Evolutionary conservation across 495 filamentous ascomycete species (phyloP).

Genomic region (Penicillium ucsense): DNA sequence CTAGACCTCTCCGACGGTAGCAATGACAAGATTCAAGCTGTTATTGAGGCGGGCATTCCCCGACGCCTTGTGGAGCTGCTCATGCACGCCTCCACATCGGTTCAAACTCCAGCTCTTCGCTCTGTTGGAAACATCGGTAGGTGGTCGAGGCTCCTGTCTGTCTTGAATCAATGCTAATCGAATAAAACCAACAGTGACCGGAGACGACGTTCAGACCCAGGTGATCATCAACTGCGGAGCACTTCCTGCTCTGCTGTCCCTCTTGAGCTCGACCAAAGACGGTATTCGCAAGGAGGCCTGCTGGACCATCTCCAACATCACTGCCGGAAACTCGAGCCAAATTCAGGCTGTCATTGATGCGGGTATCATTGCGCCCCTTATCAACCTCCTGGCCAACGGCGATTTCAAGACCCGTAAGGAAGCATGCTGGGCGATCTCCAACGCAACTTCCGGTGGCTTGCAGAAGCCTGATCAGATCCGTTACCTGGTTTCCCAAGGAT

Average conservation of each 20-base stretch:
- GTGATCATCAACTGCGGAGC: slow-evolving; percentile 99
- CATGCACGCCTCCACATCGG: slow-evolving; percentile 98
- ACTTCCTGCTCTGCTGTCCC: slow-evolving; percentile 79
- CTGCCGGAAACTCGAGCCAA: slow-evolving; percentile 93
- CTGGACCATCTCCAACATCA: slow-evolving; percentile 99
- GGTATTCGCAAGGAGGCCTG: slow-evolving; percentile 99
- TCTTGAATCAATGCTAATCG: background rate
- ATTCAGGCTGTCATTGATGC: slow-evolving; percentile 97
- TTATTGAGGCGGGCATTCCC: slow-evolving; percentile 96
- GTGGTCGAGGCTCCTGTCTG: background rate
- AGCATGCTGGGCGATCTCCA: slow-evolving; percentile 99
- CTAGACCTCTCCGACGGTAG: slow-evolving; percentile 84
- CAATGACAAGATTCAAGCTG: slow-evolving; percentile 99
- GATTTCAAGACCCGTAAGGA: slow-evolving; percentile 99
- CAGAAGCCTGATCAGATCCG: slow-evolving; percentile 98
- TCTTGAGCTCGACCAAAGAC: slow-evolving; percentile 93
- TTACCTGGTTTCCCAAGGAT: slow-evolving; percentile 84
- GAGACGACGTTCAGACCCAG: slow-evolving; percentile 97
- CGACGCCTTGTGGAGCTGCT: slow-evolving; percentile 94
- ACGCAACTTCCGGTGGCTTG: slow-evolving; percentile 93
- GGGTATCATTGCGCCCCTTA: slow-evolving; percentile 90
- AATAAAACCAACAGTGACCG: slow-evolving; percentile 53
- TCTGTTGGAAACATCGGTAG: slow-evolving; percentile 85
- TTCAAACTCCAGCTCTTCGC: slow-evolving; percentile 93
- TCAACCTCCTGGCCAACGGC: slow-evolving; percentile 89